Evolutionary conservation across 2,329 filamentous ascomycete genomes (phyloP).

Genomic region (Fusarium musae): DNA sequence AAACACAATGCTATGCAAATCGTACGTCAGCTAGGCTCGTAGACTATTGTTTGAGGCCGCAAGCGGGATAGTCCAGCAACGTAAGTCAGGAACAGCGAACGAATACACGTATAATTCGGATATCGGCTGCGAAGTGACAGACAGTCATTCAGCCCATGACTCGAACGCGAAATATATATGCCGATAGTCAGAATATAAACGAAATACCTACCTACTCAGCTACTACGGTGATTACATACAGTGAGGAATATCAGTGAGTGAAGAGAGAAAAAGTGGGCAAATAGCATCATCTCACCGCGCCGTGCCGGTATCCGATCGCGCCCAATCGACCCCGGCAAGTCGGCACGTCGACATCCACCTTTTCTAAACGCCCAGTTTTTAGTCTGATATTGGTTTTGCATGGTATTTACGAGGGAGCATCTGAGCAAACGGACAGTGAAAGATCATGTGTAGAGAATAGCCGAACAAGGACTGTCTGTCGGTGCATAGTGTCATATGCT

Average conservation of each 20-base stretch:
- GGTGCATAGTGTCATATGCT: not conserved
- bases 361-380: constrained; percentile 33
- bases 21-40: constrained; percentile 10
- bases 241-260: not conserved
- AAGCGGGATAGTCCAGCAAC: not conserved
- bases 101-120: constrained; percentile 5
- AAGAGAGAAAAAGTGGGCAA: constrained; percentile 28
- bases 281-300: constrained; percentile 47
- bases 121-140: constrained; percentile 12
- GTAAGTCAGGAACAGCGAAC: not conserved
- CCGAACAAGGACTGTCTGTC: too few relatives aligned
- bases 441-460: not conserved
- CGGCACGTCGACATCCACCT: constrained; percentile 44
- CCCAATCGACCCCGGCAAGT: constrained; percentile 47
- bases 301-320: constrained; percentile 46
- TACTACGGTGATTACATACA: not conserved
- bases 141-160: not conserved
- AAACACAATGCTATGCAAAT: not conserved
- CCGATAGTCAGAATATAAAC: constrained; percentile 2
- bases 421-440: not conserved
- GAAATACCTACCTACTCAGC: not conserved
- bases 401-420: not conserved
- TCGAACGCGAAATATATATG: constrained; percentile 30
- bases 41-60: not conserved
- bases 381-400: not conserved